Evolutionary conservation across 1,284 basidiomycete genomes (phyloP).

Genomic region (Phylloboletellus chloephorus): DNA sequence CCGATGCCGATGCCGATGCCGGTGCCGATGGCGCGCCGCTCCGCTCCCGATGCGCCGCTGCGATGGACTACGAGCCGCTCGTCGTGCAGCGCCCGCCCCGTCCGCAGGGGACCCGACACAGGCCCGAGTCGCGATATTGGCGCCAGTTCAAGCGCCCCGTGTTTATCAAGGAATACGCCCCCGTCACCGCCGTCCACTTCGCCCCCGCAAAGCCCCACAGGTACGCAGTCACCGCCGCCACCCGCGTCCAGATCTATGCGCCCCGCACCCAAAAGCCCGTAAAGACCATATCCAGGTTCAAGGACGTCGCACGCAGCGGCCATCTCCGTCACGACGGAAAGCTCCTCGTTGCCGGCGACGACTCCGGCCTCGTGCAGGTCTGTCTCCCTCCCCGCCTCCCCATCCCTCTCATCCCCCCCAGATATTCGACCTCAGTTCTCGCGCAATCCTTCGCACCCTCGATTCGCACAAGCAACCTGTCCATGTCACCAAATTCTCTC

Average conservation of each 20-base stretch:
- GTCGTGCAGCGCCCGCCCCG: slow-evolving; percentile 56
- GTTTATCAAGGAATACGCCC: slow-evolving; percentile 92
- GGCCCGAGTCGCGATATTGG: slow-evolving; percentile 74
- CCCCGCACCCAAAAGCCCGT: slow-evolving; percentile 92
- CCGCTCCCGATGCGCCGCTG: no score
- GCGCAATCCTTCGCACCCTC: slow-evolving; percentile 90
- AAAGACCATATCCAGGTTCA: slow-evolving; percentile 96
- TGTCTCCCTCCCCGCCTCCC: slow-evolving; percentile 8
- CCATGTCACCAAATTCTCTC: slow-evolving; percentile 90
- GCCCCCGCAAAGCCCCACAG: slow-evolving; percentile 80
- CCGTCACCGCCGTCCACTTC: slow-evolving; percentile 90
- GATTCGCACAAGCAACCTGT: slow-evolving; percentile 94
- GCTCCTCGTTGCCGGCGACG: slow-evolving; percentile 91
- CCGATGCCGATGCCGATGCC: no score
- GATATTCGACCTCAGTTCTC: slow-evolving; percentile 93
- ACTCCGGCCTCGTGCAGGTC: slow-evolving; percentile 89
- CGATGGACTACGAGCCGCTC: slow-evolving; percentile 78
- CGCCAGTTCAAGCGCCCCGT: slow-evolving; percentile 79
- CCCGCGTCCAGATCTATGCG: slow-evolving; percentile 93
- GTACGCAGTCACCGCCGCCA: slow-evolving; percentile 94
- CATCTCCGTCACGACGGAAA: slow-evolving; percentile 90
- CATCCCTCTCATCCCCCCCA: slow-evolving; percentile 29
- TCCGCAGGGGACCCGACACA: slow-evolving; percentile 54
- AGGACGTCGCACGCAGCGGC: slow-evolving; percentile 89
- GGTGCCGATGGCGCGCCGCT: no score